These are phyloP conservation scores for Colletotrichum salicis DNA, from an alignment of 2,329 filamentous ascomycete species.

Conservation along the genomic window DNA sequence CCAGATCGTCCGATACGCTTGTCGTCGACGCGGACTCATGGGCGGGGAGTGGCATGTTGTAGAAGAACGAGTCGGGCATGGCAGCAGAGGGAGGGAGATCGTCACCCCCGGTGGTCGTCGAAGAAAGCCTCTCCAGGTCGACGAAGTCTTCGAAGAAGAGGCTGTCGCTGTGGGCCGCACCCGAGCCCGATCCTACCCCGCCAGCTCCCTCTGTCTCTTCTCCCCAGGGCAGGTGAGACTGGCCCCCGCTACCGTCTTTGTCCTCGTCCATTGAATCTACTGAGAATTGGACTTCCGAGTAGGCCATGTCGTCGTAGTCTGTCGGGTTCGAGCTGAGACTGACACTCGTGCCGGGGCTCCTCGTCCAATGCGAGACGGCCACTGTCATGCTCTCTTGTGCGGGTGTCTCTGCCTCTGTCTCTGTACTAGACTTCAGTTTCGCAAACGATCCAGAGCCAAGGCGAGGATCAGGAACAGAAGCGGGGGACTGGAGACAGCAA, in stretches of 20 bases:
- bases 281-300: constrained; percentile 31
- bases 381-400: constrained; percentile 31
- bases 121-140: constrained; percentile 38
- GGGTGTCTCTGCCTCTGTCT: constrained; percentile 6
- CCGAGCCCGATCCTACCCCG: constrained; percentile 17
- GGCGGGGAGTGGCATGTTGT: constrained; percentile 32
- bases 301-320: constrained; percentile 30
- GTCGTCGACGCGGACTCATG: constrained; percentile 33
- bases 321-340: constrained; percentile 28
- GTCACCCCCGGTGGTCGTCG: constrained; percentile 21
- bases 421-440: constrained; percentile 16
- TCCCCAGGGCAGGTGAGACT: constrained; percentile 28
- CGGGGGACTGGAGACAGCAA: constrained; percentile 5
- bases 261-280: constrained; percentile 35
- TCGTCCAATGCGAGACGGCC: constrained; percentile 35
- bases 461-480: constrained; percentile 17
- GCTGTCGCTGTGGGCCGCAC: constrained; percentile 21
- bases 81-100: constrained; percentile 24
- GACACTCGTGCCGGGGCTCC: constrained; percentile 31
- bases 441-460: constrained; percentile 25
- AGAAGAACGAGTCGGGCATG: constrained; percentile 36
- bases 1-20: constrained; percentile 37
- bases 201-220: constrained; percentile 20
- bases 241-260: constrained; percentile 29
- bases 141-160: constrained; percentile 45